Evolutionary conservation across 2,329 filamentous ascomycete genomes (phyloP).

Genomic region (Incumbomyces lentus): DNA sequence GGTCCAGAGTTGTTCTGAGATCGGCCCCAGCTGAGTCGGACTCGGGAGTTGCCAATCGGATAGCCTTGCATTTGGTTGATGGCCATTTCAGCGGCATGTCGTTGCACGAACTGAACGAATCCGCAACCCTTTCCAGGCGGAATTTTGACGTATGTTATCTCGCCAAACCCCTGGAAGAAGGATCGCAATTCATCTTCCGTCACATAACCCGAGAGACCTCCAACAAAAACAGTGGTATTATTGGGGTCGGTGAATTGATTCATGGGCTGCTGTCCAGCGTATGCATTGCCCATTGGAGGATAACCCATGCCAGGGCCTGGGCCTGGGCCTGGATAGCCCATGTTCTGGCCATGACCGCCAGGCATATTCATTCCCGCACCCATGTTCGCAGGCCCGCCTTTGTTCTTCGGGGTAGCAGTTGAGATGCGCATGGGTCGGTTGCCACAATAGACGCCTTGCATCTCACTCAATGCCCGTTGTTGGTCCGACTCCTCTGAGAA

Average conservation of each 20-base stretch:
- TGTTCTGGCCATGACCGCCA: conserved; percentile 28
- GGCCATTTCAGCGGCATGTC: conserved; percentile 97
- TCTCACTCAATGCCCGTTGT: conserved; percentile 89
- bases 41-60: conserved; percentile 95
- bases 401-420: conserved; percentile 94
- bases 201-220: conserved; percentile 91
- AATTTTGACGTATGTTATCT: conserved; percentile 99
- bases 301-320: conserved; percentile 47
- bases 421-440: conserved; percentile 98
- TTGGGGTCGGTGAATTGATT: conserved; percentile 99
- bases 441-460: conserved; percentile 98
- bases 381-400: conserved; percentile 44
- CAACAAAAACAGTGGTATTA: conserved; percentile 98
- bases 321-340: conserved; percentile 22
- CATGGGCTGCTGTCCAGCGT: conserved; percentile 57
- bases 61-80: conserved; percentile 99
- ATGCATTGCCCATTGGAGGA: conserved; percentile 52
- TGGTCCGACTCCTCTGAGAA: conserved; percentile 94
- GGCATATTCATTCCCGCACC: conserved; percentile 42
- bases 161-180: conserved; percentile 98
- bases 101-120: conserved; percentile 98
- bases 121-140: conserved; percentile 97
- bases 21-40: conserved; percentile 93
- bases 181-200: conserved; percentile 99
- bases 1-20: conserved; percentile 98